Evolutionary conservation across 371 early-diverging fungal species (phyloP).

Genomic region (Circinella minor): DNA sequence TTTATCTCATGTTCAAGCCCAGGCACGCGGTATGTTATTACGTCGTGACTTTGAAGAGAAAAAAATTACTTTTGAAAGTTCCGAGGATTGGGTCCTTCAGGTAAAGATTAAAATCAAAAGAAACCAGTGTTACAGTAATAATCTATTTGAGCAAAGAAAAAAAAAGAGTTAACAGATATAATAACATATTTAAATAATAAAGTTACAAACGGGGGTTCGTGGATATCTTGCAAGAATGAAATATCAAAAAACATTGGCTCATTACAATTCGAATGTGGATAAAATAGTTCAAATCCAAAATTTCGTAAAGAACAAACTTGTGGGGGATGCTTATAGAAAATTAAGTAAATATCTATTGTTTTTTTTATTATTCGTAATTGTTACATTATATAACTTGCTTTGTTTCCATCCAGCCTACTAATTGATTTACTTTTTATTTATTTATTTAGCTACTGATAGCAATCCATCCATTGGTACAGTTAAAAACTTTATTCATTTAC

Average conservation of each 20-base stretch:
- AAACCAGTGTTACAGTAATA: neutral
- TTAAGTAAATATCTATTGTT: conserved; percentile 60
- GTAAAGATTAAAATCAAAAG: conserved; percentile 16
- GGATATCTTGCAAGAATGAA: conserved; percentile 66
- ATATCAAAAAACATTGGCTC: conserved; percentile 61
- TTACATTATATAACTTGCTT: neutral
- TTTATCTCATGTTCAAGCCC: conserved; percentile 66
- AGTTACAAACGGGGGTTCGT: conserved; percentile 78
- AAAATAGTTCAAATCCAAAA: conserved; percentile 88
- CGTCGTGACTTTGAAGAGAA: conserved; percentile 45
- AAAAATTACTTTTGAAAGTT: conserved; percentile 18
- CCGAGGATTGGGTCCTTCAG: conserved; percentile 29
- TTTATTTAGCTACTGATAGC: conserved; percentile 60
- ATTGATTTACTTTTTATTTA: neutral
- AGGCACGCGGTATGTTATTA: conserved; percentile 61
- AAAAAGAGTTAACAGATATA: neutral
- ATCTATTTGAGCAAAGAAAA: neutral
- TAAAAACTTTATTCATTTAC: conserved; percentile 86
- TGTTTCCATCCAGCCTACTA: neutral
- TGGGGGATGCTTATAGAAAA: conserved; percentile 80
- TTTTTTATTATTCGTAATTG: neutral
- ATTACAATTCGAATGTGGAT: conserved; percentile 69
- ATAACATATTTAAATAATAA: neutral
- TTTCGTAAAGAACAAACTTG: conserved; percentile 80
- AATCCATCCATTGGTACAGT: conserved; percentile 83